Evolutionary conservation across 2,329 filamentous ascomycete species (phyloP).

Genomic region (Emmonsiellopsis sp.): DNA sequence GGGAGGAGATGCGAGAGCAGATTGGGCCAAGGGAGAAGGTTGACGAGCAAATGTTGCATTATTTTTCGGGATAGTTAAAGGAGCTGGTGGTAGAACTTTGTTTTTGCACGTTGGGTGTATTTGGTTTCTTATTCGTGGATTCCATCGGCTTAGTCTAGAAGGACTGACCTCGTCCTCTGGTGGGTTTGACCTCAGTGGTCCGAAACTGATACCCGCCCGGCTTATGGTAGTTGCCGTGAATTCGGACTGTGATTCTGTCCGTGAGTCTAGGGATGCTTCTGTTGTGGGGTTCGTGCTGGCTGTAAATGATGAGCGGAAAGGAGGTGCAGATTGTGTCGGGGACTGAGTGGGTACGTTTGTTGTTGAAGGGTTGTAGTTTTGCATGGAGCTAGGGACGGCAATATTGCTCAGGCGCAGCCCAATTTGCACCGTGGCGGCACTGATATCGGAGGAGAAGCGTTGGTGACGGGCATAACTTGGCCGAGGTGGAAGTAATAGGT

Average conservation of each 20-base stretch:
- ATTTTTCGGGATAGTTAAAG: background rate
- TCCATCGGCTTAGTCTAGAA: background rate
- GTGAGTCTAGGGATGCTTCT: background rate
- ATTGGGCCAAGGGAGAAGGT: background rate
- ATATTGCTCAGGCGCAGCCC: conserved; percentile 19
- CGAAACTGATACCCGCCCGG: background rate
- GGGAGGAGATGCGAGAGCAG: background rate
- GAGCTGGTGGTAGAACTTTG: background rate
- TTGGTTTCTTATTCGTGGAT: background rate
- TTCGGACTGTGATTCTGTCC: background rate
- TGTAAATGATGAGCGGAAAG: background rate
- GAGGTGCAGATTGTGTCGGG: background rate
- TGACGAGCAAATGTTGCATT: background rate
- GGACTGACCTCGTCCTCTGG: background rate
- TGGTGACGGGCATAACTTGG: conserved; percentile 13
- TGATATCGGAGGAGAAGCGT: conserved; percentile 16
- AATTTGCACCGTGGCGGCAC: conserved; percentile 19
- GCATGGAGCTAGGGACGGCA: conserved; percentile 3
- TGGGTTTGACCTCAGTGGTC: background rate
- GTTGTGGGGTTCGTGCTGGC: background rate
- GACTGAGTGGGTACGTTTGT: background rate
- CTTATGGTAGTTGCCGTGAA: background rate
- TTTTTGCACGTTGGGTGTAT: background rate
- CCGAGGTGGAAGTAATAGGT: conserved; percentile 12
- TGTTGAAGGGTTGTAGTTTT: background rate